Base-by-base conservation (phyloP, 768 basidiomycete species). In the Amanita subjunquillea region DNA sequence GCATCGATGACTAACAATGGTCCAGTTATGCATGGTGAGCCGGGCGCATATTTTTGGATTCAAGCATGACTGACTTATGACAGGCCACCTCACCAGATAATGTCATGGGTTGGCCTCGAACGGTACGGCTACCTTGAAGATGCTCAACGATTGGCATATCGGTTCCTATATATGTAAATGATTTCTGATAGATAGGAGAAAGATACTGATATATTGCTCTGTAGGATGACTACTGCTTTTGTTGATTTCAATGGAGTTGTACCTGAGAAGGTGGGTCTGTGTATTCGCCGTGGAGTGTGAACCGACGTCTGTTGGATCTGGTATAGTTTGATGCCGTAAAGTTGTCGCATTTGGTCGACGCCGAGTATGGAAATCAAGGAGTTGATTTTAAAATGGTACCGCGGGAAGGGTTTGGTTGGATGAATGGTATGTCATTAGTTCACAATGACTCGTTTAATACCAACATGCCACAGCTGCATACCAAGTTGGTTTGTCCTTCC, bases 161-260 rank as follows among this genome's bases (percentile, higher is more conserved):
- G 95, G 49, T 99, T 89, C 81, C 78, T 96, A n/a, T 97, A 97
- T 73, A 96, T 99, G 94, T 92, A 56, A 20, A 36, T 29, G 15
- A 10, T 55, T 27, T 22, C 37, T 25, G 3, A 30, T 36, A 47
- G 20, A n/a, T 13, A 15, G 38, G 40, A 34, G 13, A 37, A 55
- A 46, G n/a, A 17, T 23, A 13, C 32, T 38, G 36, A 25, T 54
- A 17, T 36, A 7, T 12, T 7, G 25, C 52, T 54, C 17, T 48
- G 10, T 57, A 89, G 87, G 86, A 91, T 92, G 87, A 93, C 92
- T 8, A 88, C 86, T 0, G 89, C 91, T 2, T 89, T 91, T 58
- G 93, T 96, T 50, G 91, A 95, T 65, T 97, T 96, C 68, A 98
- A 97, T 66, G 95, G 95, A 3, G 91, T 96, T 34, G 93, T 98